Evolutionary conservation across 75 land plant genomes (phyloP).

Genomic region (Ceratopteris richardii): DNA sequence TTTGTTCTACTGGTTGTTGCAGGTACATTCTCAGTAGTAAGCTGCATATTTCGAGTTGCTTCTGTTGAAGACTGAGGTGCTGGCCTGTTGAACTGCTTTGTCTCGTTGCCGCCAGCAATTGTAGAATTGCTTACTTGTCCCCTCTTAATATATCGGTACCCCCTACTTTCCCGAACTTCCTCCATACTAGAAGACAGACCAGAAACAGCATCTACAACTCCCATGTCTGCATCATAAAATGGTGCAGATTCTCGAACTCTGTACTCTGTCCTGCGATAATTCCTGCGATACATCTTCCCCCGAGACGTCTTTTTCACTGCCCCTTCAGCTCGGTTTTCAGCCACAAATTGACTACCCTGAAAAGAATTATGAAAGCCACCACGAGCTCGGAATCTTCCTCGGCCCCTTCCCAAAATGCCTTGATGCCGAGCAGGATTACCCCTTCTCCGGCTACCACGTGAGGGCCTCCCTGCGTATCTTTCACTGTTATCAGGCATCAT

Average conservation of each 20-base stretch:
- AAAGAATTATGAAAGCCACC: neutral
- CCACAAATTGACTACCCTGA: neutral
- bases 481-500: too few species aligned
- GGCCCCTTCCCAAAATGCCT: constrained; percentile 2
- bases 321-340: neutral
- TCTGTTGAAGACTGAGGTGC: neutral
- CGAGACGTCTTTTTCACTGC: neutral
- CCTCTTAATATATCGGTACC: too few species aligned
- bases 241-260: neutral
- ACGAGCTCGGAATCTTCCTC: constrained; percentile 4
- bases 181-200: too few species aligned
- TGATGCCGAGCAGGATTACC: neutral
- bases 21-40: neutral
- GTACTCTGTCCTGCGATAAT: neutral
- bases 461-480: neutral
- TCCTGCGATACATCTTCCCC: neutral
- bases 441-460: constrained; percentile 1
- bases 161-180: too few species aligned
- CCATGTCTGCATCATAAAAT: too few species aligned
- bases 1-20: constrained; percentile 11
- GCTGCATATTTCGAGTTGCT: neutral
- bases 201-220: too few species aligned
- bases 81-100: too few species aligned
- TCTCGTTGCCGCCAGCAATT: too few species aligned
- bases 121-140: too few species aligned